phyloP scores from a whole-genome alignment of 257 asterid genomes.

The Solanum piurae region DNA sequence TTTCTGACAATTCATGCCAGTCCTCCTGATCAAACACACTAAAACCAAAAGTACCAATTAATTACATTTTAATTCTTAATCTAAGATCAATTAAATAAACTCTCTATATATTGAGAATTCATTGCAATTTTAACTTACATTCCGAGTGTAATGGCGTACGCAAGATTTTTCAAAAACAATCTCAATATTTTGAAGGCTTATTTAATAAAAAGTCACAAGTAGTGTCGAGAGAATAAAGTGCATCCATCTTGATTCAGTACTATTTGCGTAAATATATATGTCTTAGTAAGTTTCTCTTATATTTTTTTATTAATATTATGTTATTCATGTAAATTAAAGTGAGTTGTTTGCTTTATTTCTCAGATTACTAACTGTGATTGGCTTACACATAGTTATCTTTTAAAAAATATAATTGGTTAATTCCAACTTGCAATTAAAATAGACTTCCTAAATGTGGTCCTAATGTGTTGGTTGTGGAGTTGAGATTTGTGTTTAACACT shows the following conservation, averaged over 20 bases:
- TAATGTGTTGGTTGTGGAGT: not conserved
- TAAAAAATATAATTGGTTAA: not conserved
- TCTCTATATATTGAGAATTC: not conserved
- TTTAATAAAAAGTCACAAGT: no score
- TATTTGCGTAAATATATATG: no score
- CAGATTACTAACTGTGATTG: not conserved
- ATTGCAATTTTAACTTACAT: no score
- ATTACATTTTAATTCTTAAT: not conserved
- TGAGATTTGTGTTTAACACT: not conserved
- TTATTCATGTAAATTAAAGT: not conserved
- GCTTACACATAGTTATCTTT: not conserved
- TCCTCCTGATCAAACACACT: not conserved
- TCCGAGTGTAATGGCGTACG: not conserved
- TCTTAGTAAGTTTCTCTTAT: not conserved
- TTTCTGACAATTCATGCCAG: not conserved
- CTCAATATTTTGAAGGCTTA: not conserved
- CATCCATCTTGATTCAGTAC: not conserved
- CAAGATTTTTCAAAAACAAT: no score
- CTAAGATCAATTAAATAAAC: not conserved
- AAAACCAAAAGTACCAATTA: not conserved
- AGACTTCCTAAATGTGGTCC: not conserved
- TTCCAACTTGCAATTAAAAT: not conserved
- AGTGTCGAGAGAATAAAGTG: accelerated
- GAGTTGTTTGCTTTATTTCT: not conserved
- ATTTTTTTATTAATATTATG: not conserved